These are phyloP conservation scores for Trichoderma sp. DNA, from an alignment of 2,329 filamentous ascomycete species.

Conservation along the genomic window DNA sequence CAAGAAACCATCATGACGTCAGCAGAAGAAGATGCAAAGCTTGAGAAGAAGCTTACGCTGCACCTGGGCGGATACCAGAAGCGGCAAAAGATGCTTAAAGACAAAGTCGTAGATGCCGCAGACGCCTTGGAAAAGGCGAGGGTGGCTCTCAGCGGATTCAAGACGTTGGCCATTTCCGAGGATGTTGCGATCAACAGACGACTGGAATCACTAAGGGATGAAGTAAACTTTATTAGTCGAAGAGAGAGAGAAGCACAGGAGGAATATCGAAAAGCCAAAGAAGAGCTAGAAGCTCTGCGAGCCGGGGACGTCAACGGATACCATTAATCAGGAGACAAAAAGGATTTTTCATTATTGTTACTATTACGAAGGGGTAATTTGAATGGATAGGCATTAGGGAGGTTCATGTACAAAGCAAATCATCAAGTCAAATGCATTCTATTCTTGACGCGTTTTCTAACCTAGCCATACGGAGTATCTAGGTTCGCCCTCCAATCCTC, in stretches of 20 bases:
- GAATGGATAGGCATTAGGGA: conserved; percentile 9
- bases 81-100: conserved; percentile 73
- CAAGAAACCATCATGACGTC: conserved; percentile 71
- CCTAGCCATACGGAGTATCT: neutral
- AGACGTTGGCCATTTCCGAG: conserved; percentile 74
- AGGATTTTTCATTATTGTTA: neutral
- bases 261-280: conserved; percentile 70
- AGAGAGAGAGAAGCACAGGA: conserved; percentile 91
- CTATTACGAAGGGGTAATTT: neutral
- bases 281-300: conserved; percentile 68
- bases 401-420: conserved; percentile 8
- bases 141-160: conserved; percentile 70
- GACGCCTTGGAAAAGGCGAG: conserved; percentile 71
- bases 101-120: conserved; percentile 75
- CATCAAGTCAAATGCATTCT: conserved; percentile 1
- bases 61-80: conserved; percentile 89
- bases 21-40: conserved; percentile 78
- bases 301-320: conserved; percentile 37
- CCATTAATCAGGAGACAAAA: conserved; percentile 31
- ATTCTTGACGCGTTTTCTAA: neutral
- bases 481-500: neutral
- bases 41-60: conserved; percentile 89
- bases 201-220: conserved; percentile 73
- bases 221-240: conserved; percentile 75
- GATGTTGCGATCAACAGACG: conserved; percentile 71